Base-by-base conservation (phyloP, 2,329 filamentous ascomycete genomes). In the Emydomyces testavorans region DNA sequence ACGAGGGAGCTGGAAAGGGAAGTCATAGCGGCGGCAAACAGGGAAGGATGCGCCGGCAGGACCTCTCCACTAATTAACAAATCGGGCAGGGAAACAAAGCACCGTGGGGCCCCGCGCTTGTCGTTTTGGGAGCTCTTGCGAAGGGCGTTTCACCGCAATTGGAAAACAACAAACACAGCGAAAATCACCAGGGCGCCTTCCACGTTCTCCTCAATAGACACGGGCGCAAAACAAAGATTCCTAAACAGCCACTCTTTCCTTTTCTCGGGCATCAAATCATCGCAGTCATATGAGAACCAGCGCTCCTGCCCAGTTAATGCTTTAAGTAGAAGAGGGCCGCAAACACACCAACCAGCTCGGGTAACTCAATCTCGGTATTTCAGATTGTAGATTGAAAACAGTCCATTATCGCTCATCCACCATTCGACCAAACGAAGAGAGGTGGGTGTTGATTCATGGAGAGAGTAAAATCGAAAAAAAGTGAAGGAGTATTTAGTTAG, bases 1-100 rank as follows among this genome's bases (percentile, higher is more conserved):
- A 76, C 79, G 71, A 88, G 77, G 67, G 86, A 82, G 56, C 82
- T 79, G 59, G 79, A 83, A 65, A 90, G 77, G 70, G 83, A 79
- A 72, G 90, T 85, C 88, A 94, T 94, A 70, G 69, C 75, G 18
- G 44, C 20, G 39, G 28, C 13, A 40, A 13, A 36, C 11, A 2
- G 13, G 23, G 24, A 47, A 31, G 21, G 44, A 20, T 6, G 18
- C 38, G 29, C 8, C 6, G 41, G 23, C 20, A 29, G 4, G 5
- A n/a, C n/a, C n/a, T 3, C 24, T 37, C 34, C 13, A 10, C 24
- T 34, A 20, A 34, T 5, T 43, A 42, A 26, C 26, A 26, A 35
- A 20, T 37, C 29, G 8, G 21, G 23, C 20, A 45, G 32, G 32
- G 18, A 37, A 20, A 38, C 32, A n/a, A 38, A 29, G 41, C 28